Percentiles rank a stretch among this genome's conserved stretches.
These are phyloP conservation scores for Brassica balearica DNA, from an alignment of 441 rosid genomes.

Conservation along the genomic window DNA sequence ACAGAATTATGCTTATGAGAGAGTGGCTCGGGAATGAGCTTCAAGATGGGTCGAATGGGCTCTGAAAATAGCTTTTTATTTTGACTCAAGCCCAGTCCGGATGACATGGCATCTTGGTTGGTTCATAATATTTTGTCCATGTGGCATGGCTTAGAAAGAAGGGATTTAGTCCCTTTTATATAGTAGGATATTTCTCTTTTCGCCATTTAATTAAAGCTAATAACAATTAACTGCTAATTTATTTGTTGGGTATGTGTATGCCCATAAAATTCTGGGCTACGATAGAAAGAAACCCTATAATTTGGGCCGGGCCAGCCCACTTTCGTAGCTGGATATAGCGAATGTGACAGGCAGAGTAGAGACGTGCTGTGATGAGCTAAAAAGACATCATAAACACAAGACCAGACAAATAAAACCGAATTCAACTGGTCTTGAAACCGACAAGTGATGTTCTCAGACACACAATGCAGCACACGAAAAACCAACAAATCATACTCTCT, in stretches of 20 bases:
- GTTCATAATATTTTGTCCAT: too few relatives aligned
- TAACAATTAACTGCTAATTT: background rate
- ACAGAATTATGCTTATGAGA: too few relatives aligned
- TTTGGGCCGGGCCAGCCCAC: background rate
- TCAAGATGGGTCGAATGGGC: too few relatives aligned
- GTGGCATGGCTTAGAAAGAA: too few relatives aligned
- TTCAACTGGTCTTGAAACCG: conserved; percentile 29
- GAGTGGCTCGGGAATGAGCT: too few relatives aligned
- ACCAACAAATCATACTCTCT: conserved; percentile 6
- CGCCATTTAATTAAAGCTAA: background rate
- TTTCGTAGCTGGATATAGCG: background rate
- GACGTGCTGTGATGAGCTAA: background rate
- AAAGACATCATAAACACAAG: conserved; percentile 1
- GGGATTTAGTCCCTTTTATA: too few relatives aligned
- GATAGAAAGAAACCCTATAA: background rate
- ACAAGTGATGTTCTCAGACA: conserved; percentile 17
- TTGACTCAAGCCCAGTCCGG: too few relatives aligned
- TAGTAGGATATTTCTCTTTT: too few relatives aligned
- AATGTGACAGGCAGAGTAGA: background rate
- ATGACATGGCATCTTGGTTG: too few relatives aligned
- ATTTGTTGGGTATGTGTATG: background rate
- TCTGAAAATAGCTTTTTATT: too few relatives aligned
- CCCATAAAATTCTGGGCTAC: background rate
- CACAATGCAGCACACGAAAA: conserved; percentile 17
- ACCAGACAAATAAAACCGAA: conserved; percentile 5